These are phyloP conservation scores for Eucommia ulmoides DNA, from an alignment of 257 asterid genomes.

Conservation along the genomic window DNA sequence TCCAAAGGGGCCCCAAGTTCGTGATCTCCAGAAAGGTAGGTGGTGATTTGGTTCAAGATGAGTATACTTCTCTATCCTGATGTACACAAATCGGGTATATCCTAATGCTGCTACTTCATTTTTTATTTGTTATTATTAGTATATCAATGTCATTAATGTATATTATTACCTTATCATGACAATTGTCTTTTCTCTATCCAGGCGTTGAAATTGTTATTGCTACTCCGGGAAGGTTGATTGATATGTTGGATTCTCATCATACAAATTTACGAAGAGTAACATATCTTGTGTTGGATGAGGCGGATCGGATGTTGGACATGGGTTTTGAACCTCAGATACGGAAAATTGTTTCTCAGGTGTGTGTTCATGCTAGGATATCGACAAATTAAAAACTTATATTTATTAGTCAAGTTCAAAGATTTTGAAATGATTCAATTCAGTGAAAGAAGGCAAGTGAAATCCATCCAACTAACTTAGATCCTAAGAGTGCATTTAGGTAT, in stretches of 20 bases:
- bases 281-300: slow-evolving; percentile 88
- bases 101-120: slow-evolving; percentile 57
- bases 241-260: slow-evolving; percentile 85
- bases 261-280: slow-evolving; percentile 89
- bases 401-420: too few species aligned
- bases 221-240: slow-evolving; percentile 89
- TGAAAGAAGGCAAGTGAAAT: too few species aligned
- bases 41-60: slow-evolving; percentile 96
- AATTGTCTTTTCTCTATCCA: slow-evolving; percentile 10
- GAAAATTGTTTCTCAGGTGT: slow-evolving; percentile 79
- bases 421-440: too few species aligned
- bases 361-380: too few species aligned
- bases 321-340: slow-evolving; percentile 91
- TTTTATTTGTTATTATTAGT: background rate
- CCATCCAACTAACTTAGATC: too few species aligned
- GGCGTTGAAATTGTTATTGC: slow-evolving; percentile 94
- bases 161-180: slow-evolving; percentile 11
- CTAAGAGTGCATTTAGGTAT: too few species aligned
- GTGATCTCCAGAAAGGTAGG: slow-evolving; percentile 99
- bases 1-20: slow-evolving; percentile 99
- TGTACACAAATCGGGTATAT: slow-evolving; percentile 98
- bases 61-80: slow-evolving; percentile 98
- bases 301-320: slow-evolving; percentile 95
- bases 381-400: too few species aligned
- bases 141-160: slow-evolving; percentile 1